Evolutionary conservation across 108 stramenopile species (phyloP), one percentile per base, ranked within the genome.

Genomic region (Pseudonitzschia multistriata): DNA sequence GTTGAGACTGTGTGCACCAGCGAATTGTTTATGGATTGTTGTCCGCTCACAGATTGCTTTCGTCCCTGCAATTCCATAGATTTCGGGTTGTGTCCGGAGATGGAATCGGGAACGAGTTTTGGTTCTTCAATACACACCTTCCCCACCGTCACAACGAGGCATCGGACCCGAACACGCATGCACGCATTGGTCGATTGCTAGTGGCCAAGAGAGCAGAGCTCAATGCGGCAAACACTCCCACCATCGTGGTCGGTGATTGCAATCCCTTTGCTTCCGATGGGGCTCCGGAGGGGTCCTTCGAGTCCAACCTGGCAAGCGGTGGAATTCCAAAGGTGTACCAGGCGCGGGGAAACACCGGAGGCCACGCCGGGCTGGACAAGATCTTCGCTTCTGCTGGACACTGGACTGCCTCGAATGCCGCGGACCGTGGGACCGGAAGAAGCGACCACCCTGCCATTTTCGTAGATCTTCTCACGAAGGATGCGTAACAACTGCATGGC

Each of bases 211-310:
- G 52, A 27, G 19, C 8, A 25, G 24, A 53, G 19, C 3, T 53
- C 7, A 19, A 19, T 8, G 52, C 52, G 7, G 52, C 7, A 53
- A 25, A 22, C 19, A 19, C 52, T 8, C 52, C 52, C 15, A 53
- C 52, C 7, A 53, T 53, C 25, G 52, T 53, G 21, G 52, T 53
- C 19, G 52, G 52, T 8, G 52, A 53, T 53, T 53, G 52, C 25
- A 53, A 53, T 53, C 52, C 52, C 13, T 53, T 53, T 53, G 52
- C 52, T 53, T 53, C 52, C 52, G 21, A 11, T 7, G 52, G 52
- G 7, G 52, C 52, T 25, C 25, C 52, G 8, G 25, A 53, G 8
- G 52, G 52, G 7, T 53, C 52, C 13, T 53, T 53, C 19, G 52
- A 53, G 25, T 53, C 52, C 8, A 53, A 53, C 19, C 52, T 53